Base-by-base conservation (phyloP, 2,329 filamentous ascomycete species). In the Hypoxylon sp. region DNA sequence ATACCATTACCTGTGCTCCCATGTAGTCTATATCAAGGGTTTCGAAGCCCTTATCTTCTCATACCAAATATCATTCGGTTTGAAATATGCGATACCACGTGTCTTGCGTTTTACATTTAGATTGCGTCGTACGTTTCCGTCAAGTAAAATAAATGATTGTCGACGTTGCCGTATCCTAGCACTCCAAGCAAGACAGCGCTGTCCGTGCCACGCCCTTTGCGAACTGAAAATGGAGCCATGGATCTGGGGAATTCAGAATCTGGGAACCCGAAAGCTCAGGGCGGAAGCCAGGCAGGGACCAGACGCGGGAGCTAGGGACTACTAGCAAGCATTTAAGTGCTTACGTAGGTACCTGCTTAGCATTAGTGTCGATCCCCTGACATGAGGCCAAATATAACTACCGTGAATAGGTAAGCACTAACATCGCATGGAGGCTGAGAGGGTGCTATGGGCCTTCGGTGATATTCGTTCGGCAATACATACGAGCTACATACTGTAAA, bases 271-370 rank as follows among this genome's bases (percentile, higher is more conserved):
- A 40, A 20, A 46, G 22, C 46, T 35, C 33, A 70, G 60, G 53
- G 67, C 64, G 51, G 57, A 70, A 42, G 31, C 51, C 11, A 58
- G 57, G 17, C 11, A 10, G 20, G 27, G 49, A 51, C 59, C n/a
- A 42, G 55, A 51, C 14, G 35, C 57, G 68, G 68, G 68, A 64
- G 35, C 67, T 67, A 54, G 54, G 48, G 20, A 31, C n/a, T 37
- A 37, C 27, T 64, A 64, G 60, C 63, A 66, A 56, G 33, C 50
- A 56, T 55, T 22, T 48, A 60, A 54, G 60, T 56, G 48, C 59
- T 59, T 27, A 62, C 44, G 33, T 58, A 37, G 20, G 20, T 20
- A 20, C 20, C 20, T 20, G 20, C 22, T 17, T 6, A 48, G 33
- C 5, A 30, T 42, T 58, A 44, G 48, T 49, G 46, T 33, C 42